A percentile compares a stretch with the other conserved stretches of the same genome.
Conservation (phyloP, 768 basidiomycete species). For the Boletus coccyginus region DNA sequence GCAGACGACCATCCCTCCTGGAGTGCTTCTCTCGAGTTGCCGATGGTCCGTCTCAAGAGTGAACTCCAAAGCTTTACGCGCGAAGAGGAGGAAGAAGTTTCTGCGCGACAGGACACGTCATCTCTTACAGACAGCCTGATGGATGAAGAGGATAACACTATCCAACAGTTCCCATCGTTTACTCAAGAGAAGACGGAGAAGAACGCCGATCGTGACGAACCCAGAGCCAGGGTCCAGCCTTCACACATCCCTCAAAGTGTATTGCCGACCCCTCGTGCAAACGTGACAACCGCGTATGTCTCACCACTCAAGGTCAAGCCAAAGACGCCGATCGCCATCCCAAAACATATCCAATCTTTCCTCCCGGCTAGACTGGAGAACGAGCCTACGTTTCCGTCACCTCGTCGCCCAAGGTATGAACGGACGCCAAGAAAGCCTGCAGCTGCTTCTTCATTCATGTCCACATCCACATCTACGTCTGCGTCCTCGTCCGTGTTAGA, state of each 20-base stretch:
- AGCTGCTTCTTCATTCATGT: conserved; percentile 15
- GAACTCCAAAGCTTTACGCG: conserved; percentile 55
- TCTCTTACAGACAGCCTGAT: conserved; percentile 26
- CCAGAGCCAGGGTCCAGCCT: conserved; percentile 49
- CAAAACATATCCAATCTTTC: conserved; percentile 57
- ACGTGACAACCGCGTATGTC: conserved; percentile 28
- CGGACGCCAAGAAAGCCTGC: conserved; percentile 30
- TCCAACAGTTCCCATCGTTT: conserved; percentile 25
- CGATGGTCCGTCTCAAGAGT: conserved; percentile 63
- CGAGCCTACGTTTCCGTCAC: conserved; percentile 48
- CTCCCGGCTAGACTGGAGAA: conserved; percentile 66
- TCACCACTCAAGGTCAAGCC: conserved; percentile 57
- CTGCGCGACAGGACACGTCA: conserved; percentile 17
- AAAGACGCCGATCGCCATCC: conserved; percentile 53
- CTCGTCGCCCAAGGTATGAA: conserved; percentile 31
- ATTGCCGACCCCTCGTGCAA: conserved; percentile 37
- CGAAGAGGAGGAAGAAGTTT: conserved; percentile 37
- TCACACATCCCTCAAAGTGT: conserved; percentile 25
- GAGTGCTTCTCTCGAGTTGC: conserved; percentile 72
- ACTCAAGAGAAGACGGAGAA: conserved; percentile 50
- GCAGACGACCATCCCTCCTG: conserved; percentile 58
- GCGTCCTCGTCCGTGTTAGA: conserved; percentile 35
- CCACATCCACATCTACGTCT: conserved; percentile 10
- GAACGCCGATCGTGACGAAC: conserved; percentile 42
- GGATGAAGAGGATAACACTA: conserved; percentile 29